Evolutionary conservation across 73 alveolate genomes (phyloP), one percentile per base, ranked within the genome.

Genomic region (Paramecium primaurelia): DNA sequence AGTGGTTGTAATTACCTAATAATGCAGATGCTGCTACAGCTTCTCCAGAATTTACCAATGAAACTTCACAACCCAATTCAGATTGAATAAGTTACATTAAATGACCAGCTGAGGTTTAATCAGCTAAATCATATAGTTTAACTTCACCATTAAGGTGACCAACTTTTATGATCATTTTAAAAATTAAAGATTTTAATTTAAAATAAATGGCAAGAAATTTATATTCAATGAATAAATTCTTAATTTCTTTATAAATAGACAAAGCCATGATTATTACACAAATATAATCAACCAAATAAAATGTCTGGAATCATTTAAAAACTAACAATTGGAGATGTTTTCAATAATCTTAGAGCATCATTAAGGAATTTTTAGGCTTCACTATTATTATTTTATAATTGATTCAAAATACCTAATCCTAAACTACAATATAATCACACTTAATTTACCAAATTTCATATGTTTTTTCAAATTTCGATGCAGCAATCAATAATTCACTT

Each of bases 131-230:
- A 71, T 89, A 89, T 38, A 71, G 68, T 85, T 89, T 71, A 40
- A 83, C 86, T 47, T 87, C 93, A 64, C 93, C 93, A 64, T 87
- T 77, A 8, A 73, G 84, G 84, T 64, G 84, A 32, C 84, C 84
- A 28, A 64, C 84, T 64, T 64, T 64, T 64, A 64, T 64, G 42
- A 64, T 64, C 84, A 64, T 64, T 64, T 64, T 28, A 25, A 64
- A 64, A 32, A 64, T 18, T 32, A 64, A 64, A 64, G 84, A 64
- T 64, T 64, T 64, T 64, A 64, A 64, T 64, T 64, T 28, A 64
- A 64, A 64, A 64, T 64, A 64, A 64, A 64, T 64, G 42, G 28
- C 45, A 64, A 18, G 69, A 22, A 54, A 54, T 54, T 54, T 54
- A 18, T 54, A 54, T 54, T 54, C 14, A 54, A 16, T 54, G 69